Conservation (phyloP, 2,329 filamentous ascomycete genomes). For the Diaporthe sp. region DNA sequence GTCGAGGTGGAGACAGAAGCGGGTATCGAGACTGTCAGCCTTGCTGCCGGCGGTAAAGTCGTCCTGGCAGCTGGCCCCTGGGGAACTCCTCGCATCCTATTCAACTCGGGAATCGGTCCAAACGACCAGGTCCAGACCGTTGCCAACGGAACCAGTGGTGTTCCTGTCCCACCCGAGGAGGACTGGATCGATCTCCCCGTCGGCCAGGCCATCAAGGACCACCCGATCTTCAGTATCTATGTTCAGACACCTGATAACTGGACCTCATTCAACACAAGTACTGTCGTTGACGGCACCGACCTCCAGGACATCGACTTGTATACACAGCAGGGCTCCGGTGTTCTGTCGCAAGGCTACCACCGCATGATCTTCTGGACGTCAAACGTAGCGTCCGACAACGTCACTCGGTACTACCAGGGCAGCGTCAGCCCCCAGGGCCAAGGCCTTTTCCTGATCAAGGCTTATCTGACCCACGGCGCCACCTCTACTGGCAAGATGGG, state of each 20-base stretch:
- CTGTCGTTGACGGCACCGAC: slow-evolving; percentile 8
- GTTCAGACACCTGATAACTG: slow-evolving; percentile 22
- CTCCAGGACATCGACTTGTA: slow-evolving; percentile 50
- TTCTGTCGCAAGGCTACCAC: slow-evolving; percentile 60
- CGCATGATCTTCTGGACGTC: slow-evolving; percentile 62
- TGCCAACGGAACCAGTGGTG: slow-evolving; percentile 18
- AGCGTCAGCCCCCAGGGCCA: slow-evolving; percentile 49
- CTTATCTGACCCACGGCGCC: slow-evolving; percentile 66
- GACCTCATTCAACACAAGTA: slow-evolving; percentile 23
- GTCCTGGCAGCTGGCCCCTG: slow-evolving; percentile 43
- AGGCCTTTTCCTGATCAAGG: slow-evolving; percentile 60
- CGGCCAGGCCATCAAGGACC: slow-evolving; percentile 41
- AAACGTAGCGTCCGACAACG: slow-evolving; percentile 47
- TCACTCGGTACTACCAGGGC: slow-evolving; percentile 56
- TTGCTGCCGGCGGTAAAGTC: slow-evolving; percentile 42
- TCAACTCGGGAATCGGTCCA: slow-evolving; percentile 36
- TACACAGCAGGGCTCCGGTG: slow-evolving; percentile 50
- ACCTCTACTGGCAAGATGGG: slow-evolving; percentile 61
- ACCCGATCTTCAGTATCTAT: slow-evolving; percentile 44
- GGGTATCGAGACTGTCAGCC: slow-evolving; percentile 11
- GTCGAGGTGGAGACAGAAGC: slow-evolving; percentile 18
- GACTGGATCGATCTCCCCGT: slow-evolving; percentile 46
- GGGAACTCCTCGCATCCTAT: slow-evolving; percentile 41
- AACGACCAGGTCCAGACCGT: slow-evolving; percentile 41
- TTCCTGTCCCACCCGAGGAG: slow-evolving; percentile 40